Base-by-base conservation (phyloP, 331 rosid species). In the Quercus phellos region DNA sequence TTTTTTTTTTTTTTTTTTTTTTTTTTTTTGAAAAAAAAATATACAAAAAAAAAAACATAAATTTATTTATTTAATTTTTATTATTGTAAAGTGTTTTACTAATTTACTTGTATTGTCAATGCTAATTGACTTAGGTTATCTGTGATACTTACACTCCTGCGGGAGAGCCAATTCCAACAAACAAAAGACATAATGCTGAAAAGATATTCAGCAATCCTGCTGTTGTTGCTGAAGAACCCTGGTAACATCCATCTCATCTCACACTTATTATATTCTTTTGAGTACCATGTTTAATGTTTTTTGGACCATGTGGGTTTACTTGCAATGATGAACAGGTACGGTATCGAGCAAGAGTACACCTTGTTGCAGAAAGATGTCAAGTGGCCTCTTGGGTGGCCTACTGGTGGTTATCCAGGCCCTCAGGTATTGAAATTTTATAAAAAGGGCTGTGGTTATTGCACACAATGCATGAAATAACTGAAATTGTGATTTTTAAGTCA, bases 331-430 rank as follows among this genome's bases (percentile, higher is more conserved):
- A 70, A 66, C 81, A 93, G 98, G 98, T 94, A 86, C 74, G 99
- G 99, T 26, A 85, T 94, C 72, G 99, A 94, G 84, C 99, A 94
- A 60, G 99, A 94, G 86, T 94, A 94, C 87, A 94, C 99, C 80
- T 87, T 94, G 91, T 63, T 94, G 88, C 97, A 94, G 82, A 94
- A 89, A 78, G 89, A 90, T 56, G 76, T 81, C 51, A 71, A 82
- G 0, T 94, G 99, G 99, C 99, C 99, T 14, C 22, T 90, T 9
- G 99, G 99, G 18, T 94, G 99, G 99, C 99, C 99, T 0, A 0
- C 83, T 27, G 98, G 98, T 43, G 99, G 99, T 66, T 94, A 24
- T 59, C 99, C 99, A n/a, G 97, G 91, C 1, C 90, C 99, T 60
- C 99, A 94, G 98, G 98, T 94, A 68, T 42, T 17, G 24, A 76